Base-by-base conservation (phyloP, 2,329 filamentous ascomycete genomes). In the Colletotrichum somersetense region DNA sequence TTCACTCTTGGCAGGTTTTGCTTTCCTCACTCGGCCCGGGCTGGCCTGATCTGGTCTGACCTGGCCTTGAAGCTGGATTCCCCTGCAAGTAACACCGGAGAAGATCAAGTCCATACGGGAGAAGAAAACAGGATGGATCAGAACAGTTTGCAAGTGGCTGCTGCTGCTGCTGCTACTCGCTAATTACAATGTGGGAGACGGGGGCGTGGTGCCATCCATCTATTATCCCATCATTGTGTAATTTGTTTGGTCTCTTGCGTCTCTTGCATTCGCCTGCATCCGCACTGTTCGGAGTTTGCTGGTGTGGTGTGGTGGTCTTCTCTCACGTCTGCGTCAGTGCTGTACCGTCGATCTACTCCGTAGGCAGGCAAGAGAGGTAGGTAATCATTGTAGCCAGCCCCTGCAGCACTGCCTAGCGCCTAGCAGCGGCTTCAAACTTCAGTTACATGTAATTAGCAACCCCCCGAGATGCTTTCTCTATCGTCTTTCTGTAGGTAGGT, bases 381-480 rank as follows among this genome's bases (percentile, higher is more conserved):
- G 20, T n/a, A 3, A 30, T 30, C 30, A 30, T 30, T 30, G 30
- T 30, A 30, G 30, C 30, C 10, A 55, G 52, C 18, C 50, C 48
- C 50, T 26, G 50, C n/a, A 50, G 10, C 46, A 50, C n/a, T 50
- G 23, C n/a, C n/a, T 12, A 50, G 46, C 46, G 23, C n/a, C n/a
- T 12, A 50, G 46, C 46, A 26, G 11, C 46, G 5, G 48, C 48
- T 16, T 30, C 50, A 18, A 30, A 52, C 50, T 18, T 10, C 14
- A 6, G 52, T n/a, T 35, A 35, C 30, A 20, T 33, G 52, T 33
- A 56, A 11, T 18, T n/a, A 18, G 18, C 26, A 3, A 12, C 46
- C n/a, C 7, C 50, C 50, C 6, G 56, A 20, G 53, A 61, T 35
- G 12, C 62, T 59, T 48, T 61, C 63, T 46, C 20, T 18, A 42